A percentile compares a stretch with the other conserved stretches of the same genome.
Conservation (phyloP, 1,284 basidiomycete genomes). For the Tetrapyrgos nigripes region DNA sequence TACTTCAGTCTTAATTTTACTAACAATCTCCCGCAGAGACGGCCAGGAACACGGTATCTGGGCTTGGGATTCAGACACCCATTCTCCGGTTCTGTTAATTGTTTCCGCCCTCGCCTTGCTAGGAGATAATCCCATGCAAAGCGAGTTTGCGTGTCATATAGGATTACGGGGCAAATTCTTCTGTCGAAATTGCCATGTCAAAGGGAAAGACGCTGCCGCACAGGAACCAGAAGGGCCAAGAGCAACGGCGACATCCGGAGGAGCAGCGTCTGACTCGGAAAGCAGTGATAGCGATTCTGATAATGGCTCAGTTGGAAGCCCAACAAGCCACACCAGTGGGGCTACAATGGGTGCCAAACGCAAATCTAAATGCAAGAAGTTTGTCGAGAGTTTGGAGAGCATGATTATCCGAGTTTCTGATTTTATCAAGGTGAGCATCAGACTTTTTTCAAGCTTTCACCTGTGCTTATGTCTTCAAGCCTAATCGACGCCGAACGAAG, state of each 20-base stretch:
- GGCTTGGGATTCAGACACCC: slow-evolving; percentile 38
- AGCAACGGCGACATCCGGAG: neutral
- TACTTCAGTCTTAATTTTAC: neutral
- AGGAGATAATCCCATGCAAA: slow-evolving; percentile 54
- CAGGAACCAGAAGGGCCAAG: neutral
- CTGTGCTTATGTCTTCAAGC: neutral
- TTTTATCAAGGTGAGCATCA: slow-evolving; percentile 2
- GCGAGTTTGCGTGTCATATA: slow-evolving; percentile 49
- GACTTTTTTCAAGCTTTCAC: neutral
- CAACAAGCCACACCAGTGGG: no score
- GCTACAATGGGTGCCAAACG: no score
- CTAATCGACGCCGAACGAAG: neutral
- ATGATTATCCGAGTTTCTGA: neutral
- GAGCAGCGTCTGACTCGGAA: neutral
- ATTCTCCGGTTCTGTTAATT: slow-evolving; percentile 40
- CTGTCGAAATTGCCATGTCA: slow-evolving; percentile 43
- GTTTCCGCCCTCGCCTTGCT: slow-evolving; percentile 41
- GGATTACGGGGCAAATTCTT: slow-evolving; percentile 44
- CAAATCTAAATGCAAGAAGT: neutral
- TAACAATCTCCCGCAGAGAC: slow-evolving; percentile 20
- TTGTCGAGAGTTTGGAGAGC: neutral
- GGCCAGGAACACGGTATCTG: slow-evolving; percentile 36
- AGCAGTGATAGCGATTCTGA: neutral
- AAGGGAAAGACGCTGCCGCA: slow-evolving; percentile 20
- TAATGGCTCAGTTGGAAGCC: no score